Conservation (phyloP, 2,329 filamentous ascomycete genomes). For the Nothophaeocryptopus gaeumannii region DNA sequence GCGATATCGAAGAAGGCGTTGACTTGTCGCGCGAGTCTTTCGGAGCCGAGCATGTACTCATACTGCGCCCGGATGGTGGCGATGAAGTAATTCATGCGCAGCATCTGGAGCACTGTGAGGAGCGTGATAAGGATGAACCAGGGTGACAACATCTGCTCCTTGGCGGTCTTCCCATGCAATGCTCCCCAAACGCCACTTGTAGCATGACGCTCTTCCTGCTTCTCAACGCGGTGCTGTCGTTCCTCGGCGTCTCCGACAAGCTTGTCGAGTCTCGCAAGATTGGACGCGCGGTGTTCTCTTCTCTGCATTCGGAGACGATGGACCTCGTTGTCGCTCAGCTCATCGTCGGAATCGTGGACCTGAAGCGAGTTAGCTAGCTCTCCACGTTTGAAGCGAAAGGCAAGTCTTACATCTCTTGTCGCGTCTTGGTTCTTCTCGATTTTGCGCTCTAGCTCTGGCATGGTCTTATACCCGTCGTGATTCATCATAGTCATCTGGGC, state of each 20-base stretch:
- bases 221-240: conserved; percentile 34
- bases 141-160: conserved; percentile 70
- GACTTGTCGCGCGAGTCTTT: conserved; percentile 60
- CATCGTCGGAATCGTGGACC: conserved; percentile 57
- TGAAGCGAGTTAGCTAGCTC: conserved; percentile 5
- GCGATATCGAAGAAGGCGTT: conserved; percentile 84
- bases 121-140: conserved; percentile 84
- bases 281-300: conserved; percentile 59
- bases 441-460: conserved; percentile 79
- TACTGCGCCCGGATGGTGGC: conserved; percentile 82
- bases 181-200: conserved; percentile 79
- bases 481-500: conserved; percentile 49
- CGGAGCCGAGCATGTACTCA: conserved; percentile 67
- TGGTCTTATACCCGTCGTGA: conserved; percentile 47
- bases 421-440: conserved; percentile 66
- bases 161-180: conserved; percentile 69
- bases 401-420: conserved; percentile 34
- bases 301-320: conserved; percentile 54
- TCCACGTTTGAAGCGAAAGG: neutral
- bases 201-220: conserved; percentile 17
- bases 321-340: conserved; percentile 55
- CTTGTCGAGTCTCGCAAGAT: conserved; percentile 70
- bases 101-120: conserved; percentile 58
- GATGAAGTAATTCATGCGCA: conserved; percentile 82
- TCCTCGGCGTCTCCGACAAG: conserved; percentile 67